phyloP scores from a whole-genome alignment of 2,329 filamentous ascomycete species.

The Pezicula radicicola region DNA sequence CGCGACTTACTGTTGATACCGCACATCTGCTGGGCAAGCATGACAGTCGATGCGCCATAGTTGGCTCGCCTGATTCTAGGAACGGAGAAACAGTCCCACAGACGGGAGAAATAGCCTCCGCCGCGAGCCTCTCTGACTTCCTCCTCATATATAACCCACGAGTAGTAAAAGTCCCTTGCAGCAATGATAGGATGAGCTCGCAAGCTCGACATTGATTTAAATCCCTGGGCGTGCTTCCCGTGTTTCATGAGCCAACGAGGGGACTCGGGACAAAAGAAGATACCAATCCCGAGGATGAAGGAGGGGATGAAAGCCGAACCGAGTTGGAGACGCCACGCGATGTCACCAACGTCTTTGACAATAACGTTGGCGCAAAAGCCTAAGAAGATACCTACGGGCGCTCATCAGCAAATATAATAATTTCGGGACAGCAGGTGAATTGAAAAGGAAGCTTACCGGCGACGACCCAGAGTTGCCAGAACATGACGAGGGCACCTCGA shows the following conservation, averaged over 20 bases:
- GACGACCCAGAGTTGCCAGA: slow-evolving; percentile 76
- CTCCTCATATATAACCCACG: slow-evolving; percentile 60
- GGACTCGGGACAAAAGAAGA: slow-evolving; percentile 66
- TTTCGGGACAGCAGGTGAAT: too few relatives aligned
- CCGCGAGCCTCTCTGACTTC: slow-evolving; percentile 45
- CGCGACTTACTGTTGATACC: slow-evolving; percentile 56
- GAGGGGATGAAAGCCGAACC: slow-evolving; percentile 61
- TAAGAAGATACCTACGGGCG: slow-evolving; percentile 57
- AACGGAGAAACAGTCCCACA: slow-evolving; percentile 42
- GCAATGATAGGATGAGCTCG: slow-evolving; percentile 59
- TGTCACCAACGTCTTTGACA: slow-evolving; percentile 45
- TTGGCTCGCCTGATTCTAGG: slow-evolving; percentile 48
- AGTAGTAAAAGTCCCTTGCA: slow-evolving; percentile 61
- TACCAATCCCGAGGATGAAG: slow-evolving; percentile 54
- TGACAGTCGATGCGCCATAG: slow-evolving; percentile 55
- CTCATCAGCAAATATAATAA: slow-evolving; percentile 39
- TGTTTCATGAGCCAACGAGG: slow-evolving; percentile 59
- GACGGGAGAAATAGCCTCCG: slow-evolving; percentile 37
- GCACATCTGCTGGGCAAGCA: slow-evolving; percentile 51
- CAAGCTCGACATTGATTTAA: slow-evolving; percentile 56
- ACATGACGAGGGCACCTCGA: slow-evolving; percentile 71
- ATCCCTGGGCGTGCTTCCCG: slow-evolving; percentile 41
- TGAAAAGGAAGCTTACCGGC: slow-evolving; percentile 65
- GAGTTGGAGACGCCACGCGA: slow-evolving; percentile 62
- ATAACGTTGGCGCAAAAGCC: slow-evolving; percentile 38